Conservation (phyloP, 441 rosid genomes). For the Jatropha multifida region DNA sequence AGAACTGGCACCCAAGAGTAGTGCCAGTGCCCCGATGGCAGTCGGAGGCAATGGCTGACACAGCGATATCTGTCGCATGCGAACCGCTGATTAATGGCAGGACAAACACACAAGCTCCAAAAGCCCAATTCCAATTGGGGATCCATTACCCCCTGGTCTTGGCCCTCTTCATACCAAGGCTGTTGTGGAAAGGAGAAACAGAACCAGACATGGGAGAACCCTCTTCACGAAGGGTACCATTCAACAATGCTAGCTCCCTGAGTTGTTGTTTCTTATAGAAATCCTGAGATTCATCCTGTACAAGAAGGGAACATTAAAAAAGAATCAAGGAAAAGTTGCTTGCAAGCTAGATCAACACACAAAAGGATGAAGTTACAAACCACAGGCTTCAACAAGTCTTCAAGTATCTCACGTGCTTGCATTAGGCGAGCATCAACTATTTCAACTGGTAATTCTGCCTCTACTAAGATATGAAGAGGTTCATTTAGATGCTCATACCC, state of each 20-base stretch:
- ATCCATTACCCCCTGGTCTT: conserved; percentile 70
- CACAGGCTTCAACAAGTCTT: conserved; percentile 88
- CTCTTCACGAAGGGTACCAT: conserved; percentile 90
- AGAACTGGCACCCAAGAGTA: conserved; percentile 42
- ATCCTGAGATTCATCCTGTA: conserved; percentile 92
- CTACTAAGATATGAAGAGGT: conserved; percentile 92
- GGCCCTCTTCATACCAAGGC: conserved; percentile 98
- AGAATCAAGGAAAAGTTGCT: background rate
- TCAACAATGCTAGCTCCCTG: conserved; percentile 89
- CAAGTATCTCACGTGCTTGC: conserved; percentile 95
- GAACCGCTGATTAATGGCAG: conserved; percentile 38
- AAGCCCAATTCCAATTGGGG: conserved; percentile 22
- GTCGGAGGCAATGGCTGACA: conserved; percentile 41
- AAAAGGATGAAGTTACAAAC: conserved; percentile 37
- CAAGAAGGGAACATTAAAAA: background rate
- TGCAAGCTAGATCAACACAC: background rate
- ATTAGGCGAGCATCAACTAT: conserved; percentile 83
- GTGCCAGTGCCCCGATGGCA: conserved; percentile 50
- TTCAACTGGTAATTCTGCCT: conserved; percentile 94
- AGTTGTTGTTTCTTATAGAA: conserved; percentile 96
- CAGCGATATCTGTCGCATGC: conserved; percentile 34
- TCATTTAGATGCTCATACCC: conserved; percentile 99
- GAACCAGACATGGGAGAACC: conserved; percentile 98
- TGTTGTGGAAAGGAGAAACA: conserved; percentile 84
- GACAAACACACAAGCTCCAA: conserved; percentile 40